Base-by-base conservation (phyloP, 352 stramenopile species). In the Globisporangium yorkense region DNA sequence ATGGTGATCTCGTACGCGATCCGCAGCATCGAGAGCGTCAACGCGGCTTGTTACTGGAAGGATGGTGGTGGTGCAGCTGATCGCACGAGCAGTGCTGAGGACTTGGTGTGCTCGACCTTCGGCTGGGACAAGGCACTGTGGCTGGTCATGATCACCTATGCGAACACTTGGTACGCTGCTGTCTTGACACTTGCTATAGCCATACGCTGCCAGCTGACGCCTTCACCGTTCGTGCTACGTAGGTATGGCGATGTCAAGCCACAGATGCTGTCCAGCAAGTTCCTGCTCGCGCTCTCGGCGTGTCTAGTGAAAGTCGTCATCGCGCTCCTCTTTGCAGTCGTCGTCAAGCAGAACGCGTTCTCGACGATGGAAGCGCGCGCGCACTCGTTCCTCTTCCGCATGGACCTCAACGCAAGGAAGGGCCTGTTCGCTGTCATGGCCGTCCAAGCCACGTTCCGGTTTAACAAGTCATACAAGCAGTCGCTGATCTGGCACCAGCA, bases 401-500 rank as follows among this genome's bases (percentile, higher is more conserved):
- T 84, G 74, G 68, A 82, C 44, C 67, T 89, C 2, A 72, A 72
- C 51, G 70, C 61, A 45, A 81, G 82, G 65, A 89, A 87, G 51
- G 75, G 87, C 15, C 40, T 84, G 27, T 85, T 73, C 39, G 75
- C 73, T 0, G 77, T 89, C 33, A 74, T 89, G 67, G 80, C 80
- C 2, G 67, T 89, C 52, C 80, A 89, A 43, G 75, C 77, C 16
- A 79, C 73, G n/a, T 85, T 77, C 60, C 80, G 74, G 1, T 88
- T 79, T 62, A 75, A 72, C 53, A 88, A 85, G 58, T 87, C 75
- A 21, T 87, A 89, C 60, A 69, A 66, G 37, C 60, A 74, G 2
- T 87, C 80, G 24, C 66, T 88, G 27, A 79, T 80, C 57, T 89
- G 80, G 80, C 77, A 89, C 53, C 74, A 87, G 59, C 67, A 87